Evolutionary conservation across 768 basidiomycete species (phyloP), one percentile per base, ranked within the genome.

Genomic region (Kwoniella newhampshirensis): DNA sequence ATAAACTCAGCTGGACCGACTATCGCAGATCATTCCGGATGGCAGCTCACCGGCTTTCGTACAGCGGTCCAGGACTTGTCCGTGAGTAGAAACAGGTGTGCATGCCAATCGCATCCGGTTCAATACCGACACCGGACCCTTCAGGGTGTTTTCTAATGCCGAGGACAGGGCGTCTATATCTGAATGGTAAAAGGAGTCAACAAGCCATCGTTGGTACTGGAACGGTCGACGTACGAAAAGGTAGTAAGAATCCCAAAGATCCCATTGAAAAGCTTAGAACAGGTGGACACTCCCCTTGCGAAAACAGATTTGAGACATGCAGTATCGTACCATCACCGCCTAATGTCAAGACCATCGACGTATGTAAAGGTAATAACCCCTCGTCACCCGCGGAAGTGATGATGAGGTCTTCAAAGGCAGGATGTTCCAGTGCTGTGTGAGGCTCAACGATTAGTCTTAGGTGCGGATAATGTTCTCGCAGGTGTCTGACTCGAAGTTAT

Each of bases 301-400:
- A 88, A 76, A 97, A 97, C 8, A 97, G 78, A 6, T 90, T 90
- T 1, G 92, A 92, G 0, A 91, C 89, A 71, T 93, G 91, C 1
- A 97, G 81, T 46, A 96, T 92, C 4, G 93, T 96, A 8, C 93
- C 93, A 71, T 97, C 93, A 30, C 93, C 93, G 42, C 93, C 93
- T 1, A 97, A 78, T 0, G 93, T 94, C 25, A 96, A 84, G 18
- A 96, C 86, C 8, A 97, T 80, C 73, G 91, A 88, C 56, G 94
- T 88, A 41, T 67, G 60, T 1, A 55, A 39, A 0, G 61, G 49
- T 15, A 73, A 50, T 3, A 70, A 52, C 1, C 21, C 43, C 20
- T 62, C 54, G 25, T 73, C 67, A 9, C 60, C 63, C n/a, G 54
- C 40, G 23, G 60, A 41, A 12, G 54, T 41, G 5, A 69, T 51